Evolutionary conservation across 2,329 filamentous ascomycete genomes (phyloP).

Genomic region (Aspergillus texensis): DNA sequence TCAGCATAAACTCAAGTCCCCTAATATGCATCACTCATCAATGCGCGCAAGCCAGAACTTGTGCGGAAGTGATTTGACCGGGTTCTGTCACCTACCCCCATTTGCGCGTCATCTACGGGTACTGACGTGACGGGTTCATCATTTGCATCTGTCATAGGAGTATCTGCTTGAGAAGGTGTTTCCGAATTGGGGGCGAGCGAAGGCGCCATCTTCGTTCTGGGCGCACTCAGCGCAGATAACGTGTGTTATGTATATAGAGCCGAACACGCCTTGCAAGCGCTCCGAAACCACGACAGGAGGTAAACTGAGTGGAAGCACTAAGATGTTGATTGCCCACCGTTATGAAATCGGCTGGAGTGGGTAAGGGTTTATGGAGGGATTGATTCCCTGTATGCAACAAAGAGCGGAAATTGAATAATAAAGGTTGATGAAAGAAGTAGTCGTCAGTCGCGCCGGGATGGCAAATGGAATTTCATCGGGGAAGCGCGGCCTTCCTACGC

Average conservation of each 20-base stretch:
- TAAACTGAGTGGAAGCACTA: not conserved
- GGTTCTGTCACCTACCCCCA: constrained; percentile 38
- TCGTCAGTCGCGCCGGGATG: constrained; percentile 35
- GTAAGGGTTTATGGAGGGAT: not conserved
- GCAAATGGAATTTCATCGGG: constrained; percentile 35
- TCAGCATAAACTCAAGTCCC: constrained; percentile 15
- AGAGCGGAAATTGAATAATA: constrained; percentile 7
- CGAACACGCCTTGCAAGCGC: constrained; percentile 4
- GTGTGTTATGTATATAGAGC: constrained; percentile 1
- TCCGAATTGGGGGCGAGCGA: constrained; percentile 40
- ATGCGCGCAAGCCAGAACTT: not conserved
- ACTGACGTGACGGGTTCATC: constrained; percentile 39
- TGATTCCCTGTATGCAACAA: constrained; percentile 3
- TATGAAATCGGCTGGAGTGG: not conserved
- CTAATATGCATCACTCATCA: not conserved
- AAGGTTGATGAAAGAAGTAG: constrained; percentile 20
- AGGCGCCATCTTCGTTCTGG: constrained; percentile 43
- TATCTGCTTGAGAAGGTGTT: constrained; percentile 48
- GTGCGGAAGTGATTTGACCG: not conserved
- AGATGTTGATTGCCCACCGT: not conserved
- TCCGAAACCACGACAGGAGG: not conserved
- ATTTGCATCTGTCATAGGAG: constrained; percentile 50
- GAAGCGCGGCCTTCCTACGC: constrained; percentile 33
- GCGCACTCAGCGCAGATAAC: constrained; percentile 30
- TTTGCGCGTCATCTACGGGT: constrained; percentile 40